Evolutionary conservation across 1,139 yeast species (phyloP).

Genomic region (Hansenula sp.): DNA sequence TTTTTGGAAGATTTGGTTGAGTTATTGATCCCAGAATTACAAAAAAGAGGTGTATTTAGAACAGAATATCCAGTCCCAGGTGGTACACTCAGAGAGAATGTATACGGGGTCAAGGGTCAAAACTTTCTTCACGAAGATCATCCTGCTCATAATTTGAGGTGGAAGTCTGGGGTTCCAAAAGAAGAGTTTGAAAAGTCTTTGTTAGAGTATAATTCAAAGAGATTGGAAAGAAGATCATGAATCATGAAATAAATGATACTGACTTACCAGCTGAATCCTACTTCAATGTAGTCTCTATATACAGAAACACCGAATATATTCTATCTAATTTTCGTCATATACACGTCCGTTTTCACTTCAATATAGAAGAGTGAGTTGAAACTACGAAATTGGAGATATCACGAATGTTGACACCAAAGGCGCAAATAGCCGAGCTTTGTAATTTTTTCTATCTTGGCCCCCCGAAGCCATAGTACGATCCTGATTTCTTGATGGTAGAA

Average conservation of each 20-base stretch:
- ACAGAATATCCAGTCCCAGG: slow-evolving; percentile 22
- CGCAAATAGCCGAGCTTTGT: too few relatives aligned
- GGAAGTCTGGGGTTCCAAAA: slow-evolving; percentile 28
- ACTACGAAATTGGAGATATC: too few relatives aligned
- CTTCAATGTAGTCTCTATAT: too few relatives aligned
- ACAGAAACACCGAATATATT: too few relatives aligned
- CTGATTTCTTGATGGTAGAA: too few relatives aligned
- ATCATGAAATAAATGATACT: neutral
- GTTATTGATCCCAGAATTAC: slow-evolving; percentile 24
- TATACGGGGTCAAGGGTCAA: slow-evolving; percentile 6
- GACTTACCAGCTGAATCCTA: too few relatives aligned
- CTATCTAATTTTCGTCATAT: too few relatives aligned
- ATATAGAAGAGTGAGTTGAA: too few relatives aligned
- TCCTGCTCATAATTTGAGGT: slow-evolving; percentile 31
- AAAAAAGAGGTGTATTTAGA: slow-evolving; percentile 22
- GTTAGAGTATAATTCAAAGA: neutral
- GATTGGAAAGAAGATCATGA: neutral
- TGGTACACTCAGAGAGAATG: slow-evolving; percentile 9
- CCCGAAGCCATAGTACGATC: too few relatives aligned
- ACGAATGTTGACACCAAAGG: too few relatives aligned
- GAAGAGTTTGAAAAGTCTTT: slow-evolving; percentile 27
- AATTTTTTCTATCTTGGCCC: too few relatives aligned
- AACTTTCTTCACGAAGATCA: slow-evolving; percentile 16
- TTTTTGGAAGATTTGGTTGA: slow-evolving; percentile 26
- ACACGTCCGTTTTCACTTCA: too few relatives aligned